These are phyloP conservation scores for Dothideomycetidae sp. DNA, from an alignment of 2,329 filamentous ascomycete genomes.

Conservation along the genomic window DNA sequence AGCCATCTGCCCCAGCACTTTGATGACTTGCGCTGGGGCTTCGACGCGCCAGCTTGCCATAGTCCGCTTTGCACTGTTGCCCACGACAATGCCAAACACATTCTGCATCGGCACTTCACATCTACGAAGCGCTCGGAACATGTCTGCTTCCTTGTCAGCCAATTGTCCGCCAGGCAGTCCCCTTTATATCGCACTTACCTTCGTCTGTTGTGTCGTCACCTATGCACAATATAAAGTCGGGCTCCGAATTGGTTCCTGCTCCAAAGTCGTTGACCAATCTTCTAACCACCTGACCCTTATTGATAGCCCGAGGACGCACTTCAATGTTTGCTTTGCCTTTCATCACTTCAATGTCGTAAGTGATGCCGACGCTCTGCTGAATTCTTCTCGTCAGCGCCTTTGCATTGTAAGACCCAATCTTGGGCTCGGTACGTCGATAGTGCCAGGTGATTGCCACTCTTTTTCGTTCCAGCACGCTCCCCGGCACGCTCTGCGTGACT, in stretches of 20 bases:
- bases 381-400: constrained; percentile 70
- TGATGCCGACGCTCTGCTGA: constrained; percentile 57
- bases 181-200: constrained; percentile 41
- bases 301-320: constrained; percentile 91
- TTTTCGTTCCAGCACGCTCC: constrained; percentile 91
- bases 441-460: constrained; percentile 94
- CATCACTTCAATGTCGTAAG: constrained; percentile 93
- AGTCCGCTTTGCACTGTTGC: constrained; percentile 82
- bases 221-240: constrained; percentile 79
- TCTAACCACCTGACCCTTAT: constrained; percentile 92
- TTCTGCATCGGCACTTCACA: constrained; percentile 46
- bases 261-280: constrained; percentile 64
- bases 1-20: not conserved
- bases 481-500: constrained; percentile 75
- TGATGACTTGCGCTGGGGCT: constrained; percentile 74
- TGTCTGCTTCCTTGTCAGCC: constrained; percentile 33
- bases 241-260: constrained; percentile 38
- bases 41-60: constrained; percentile 80
- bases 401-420: constrained; percentile 67
- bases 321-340: constrained; percentile 92
- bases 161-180: not conserved
- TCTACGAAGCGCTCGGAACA: constrained; percentile 65
- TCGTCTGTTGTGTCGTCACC: constrained; percentile 97
- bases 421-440: constrained; percentile 79
- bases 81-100: constrained; percentile 83